phyloP scores from a whole-genome alignment of 2,329 filamentous ascomycete genomes.

The Nothomitra cinnamomea region DNA sequence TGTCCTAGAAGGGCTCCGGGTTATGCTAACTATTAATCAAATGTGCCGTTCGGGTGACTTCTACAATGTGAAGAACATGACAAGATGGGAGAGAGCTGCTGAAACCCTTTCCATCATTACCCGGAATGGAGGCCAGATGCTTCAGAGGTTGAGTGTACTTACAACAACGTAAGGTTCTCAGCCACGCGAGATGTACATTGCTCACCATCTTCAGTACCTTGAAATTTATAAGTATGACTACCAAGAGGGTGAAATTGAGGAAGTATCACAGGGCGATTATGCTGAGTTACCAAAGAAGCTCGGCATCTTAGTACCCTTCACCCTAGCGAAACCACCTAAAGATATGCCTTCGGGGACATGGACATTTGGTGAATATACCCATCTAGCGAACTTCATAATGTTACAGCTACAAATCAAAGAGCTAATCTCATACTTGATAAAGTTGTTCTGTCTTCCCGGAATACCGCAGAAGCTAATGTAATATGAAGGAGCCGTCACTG shows the following conservation, averaged over 20 bases:
- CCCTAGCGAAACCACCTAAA: too few relatives aligned
- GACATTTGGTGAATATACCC: neutral
- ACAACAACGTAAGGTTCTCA: neutral
- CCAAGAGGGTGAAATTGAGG: neutral
- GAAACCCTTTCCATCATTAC: neutral
- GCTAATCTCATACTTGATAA: conserved; percentile 1
- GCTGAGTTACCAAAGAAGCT: neutral
- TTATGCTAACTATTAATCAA: neutral
- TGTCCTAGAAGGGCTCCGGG: neutral
- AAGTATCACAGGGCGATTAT: neutral
- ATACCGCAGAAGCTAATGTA: neutral
- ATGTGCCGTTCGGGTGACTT: neutral
- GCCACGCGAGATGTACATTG: neutral
- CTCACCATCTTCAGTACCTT: neutral
- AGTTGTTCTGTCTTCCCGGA: neutral
- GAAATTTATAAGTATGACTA: conserved; percentile 1
- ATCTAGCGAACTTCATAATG: neutral
- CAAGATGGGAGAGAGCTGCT: neutral
- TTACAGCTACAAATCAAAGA: neutral
- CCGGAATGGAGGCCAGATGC: neutral
- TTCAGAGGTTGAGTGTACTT: neutral
- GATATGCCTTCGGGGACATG: neutral
- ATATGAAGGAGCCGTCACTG: neutral
- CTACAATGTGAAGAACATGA: neutral
- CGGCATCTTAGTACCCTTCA: neutral